Evolutionary conservation across 2,329 filamentous ascomycete genomes (phyloP).

Genomic region (Paramyrothecium roridum): DNA sequence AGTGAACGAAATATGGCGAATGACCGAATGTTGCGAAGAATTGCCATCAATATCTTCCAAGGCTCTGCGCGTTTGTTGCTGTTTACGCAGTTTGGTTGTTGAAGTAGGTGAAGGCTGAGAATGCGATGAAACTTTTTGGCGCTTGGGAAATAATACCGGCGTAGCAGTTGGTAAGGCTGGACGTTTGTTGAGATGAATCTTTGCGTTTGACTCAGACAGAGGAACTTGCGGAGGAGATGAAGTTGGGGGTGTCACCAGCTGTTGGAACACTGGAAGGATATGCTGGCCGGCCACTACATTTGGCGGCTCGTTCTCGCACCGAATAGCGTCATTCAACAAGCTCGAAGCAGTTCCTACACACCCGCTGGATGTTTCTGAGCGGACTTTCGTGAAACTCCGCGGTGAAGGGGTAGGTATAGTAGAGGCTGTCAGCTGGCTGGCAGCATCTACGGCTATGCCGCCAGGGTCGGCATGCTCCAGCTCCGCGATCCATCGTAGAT

Average conservation of each 20-base stretch:
- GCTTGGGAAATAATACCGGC: conserved; percentile 12
- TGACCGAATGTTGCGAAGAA: conserved; percentile 7
- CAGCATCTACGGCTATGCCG: conserved; percentile 36
- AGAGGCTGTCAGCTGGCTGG: conserved; percentile 42
- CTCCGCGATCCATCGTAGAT: conserved; percentile 56
- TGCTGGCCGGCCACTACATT: background rate
- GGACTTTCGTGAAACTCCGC: conserved; percentile 18
- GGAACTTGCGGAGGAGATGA: conserved; percentile 3
- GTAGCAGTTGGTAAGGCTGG: background rate
- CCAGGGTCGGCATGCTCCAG: conserved; percentile 54
- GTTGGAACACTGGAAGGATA: background rate
- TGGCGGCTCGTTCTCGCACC: background rate
- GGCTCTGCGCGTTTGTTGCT: conserved; percentile 12
- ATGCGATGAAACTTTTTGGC: conserved; percentile 3
- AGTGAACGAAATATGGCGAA: background rate
- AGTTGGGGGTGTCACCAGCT: conserved; percentile 7
- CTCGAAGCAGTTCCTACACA: background rate
- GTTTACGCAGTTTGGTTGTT: conserved; percentile 1
- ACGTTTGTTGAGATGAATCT: conserved; percentile 2
- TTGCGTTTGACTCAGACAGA: background rate
- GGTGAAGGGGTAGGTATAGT: conserved; percentile 32
- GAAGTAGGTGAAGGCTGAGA: background rate
- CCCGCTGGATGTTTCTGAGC: background rate
- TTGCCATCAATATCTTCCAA: conserved; percentile 19
- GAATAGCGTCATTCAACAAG: background rate